phyloP scores from a whole-genome alignment of 306 rosid species.

The Cucurbita argyrosperma region DNA sequence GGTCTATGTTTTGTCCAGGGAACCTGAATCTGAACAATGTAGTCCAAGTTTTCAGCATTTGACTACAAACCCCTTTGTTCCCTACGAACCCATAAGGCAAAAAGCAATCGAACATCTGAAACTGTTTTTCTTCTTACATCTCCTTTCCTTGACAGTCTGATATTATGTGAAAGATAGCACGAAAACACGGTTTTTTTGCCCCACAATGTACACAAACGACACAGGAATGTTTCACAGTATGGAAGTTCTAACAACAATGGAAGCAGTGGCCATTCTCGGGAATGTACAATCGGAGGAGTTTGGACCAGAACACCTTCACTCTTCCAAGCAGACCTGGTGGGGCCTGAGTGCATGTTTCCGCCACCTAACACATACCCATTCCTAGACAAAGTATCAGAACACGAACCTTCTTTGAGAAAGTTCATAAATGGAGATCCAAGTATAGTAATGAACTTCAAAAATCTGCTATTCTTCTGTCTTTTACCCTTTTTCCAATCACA shows the following conservation, averaged over 20 bases:
- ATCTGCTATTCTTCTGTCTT: too few species aligned
- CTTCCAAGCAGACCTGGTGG: constrained; percentile 90
- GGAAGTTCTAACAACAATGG: constrained; percentile 71
- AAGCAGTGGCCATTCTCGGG: too few species aligned
- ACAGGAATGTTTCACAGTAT: constrained; percentile 81
- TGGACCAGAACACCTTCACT: constrained; percentile 43
- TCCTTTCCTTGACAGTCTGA: background rate
- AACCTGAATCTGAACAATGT: constrained; percentile 87
- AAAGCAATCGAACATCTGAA: too few species aligned
- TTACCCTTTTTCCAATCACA: too few species aligned
- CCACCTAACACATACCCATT: too few species aligned
- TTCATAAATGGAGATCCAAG: too few species aligned
- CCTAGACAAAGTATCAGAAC: too few species aligned
- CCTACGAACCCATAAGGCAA: constrained; percentile 62
- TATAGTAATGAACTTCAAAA: too few species aligned
- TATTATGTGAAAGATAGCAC: background rate
- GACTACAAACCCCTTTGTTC: constrained; percentile 68
- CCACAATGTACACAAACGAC: constrained; percentile 49
- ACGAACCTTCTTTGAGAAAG: too few species aligned
- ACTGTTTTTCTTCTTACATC: too few species aligned
- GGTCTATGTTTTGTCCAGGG: constrained; percentile 84
- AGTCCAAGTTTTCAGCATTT: constrained; percentile 87
- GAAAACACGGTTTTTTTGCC: background rate
- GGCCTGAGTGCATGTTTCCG: too few species aligned
- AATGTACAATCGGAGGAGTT: constrained; percentile 77